Percentiles rank a stretch among this genome's conserved stretches.
phyloP scores from a whole-genome alignment of 2,329 filamentous ascomycete species.

The Xylogone sp. region DNA sequence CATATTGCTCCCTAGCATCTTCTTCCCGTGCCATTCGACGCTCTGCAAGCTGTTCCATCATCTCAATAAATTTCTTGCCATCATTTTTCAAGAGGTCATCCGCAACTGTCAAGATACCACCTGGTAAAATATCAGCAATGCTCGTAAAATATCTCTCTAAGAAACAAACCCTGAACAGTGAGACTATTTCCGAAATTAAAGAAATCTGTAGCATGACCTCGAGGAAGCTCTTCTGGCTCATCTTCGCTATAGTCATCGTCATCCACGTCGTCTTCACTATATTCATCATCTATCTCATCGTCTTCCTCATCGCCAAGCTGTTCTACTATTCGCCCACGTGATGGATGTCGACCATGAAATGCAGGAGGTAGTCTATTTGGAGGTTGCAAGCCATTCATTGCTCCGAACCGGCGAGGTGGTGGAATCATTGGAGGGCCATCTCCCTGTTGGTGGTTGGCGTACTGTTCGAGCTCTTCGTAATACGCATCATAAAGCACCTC shows the following conservation, averaged over 20 bases:
- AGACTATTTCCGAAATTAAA: constrained; percentile 97
- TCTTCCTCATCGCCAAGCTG: constrained; percentile 47
- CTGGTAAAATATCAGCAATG: constrained; percentile 46
- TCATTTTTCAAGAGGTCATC: constrained; percentile 98
- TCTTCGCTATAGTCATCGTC: constrained; percentile 69
- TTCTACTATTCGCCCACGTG: constrained; percentile 70
- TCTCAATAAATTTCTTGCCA: constrained; percentile 99
- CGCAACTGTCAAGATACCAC: constrained; percentile 96
- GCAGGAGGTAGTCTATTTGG: constrained; percentile 54
- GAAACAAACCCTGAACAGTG: constrained; percentile 73
- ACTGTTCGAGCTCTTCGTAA: constrained; percentile 96
- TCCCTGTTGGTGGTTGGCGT: constrained; percentile 80
- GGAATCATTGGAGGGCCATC: constrained; percentile 67
- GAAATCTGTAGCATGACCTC: constrained; percentile 75
- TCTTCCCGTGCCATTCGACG: constrained; percentile 96
- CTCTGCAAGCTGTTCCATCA: constrained; percentile 99
- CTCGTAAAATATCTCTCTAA: no score
- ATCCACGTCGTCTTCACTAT: constrained; percentile 45
- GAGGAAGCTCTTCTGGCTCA: constrained; percentile 60
- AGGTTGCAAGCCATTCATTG: constrained; percentile 50
- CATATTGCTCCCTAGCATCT: constrained; percentile 66
- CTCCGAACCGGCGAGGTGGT: constrained; percentile 59
- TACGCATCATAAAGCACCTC: constrained; percentile 98
- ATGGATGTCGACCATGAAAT: constrained; percentile 65
- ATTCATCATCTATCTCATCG: constrained; percentile 42